Percentiles rank a stretch among this genome's conserved stretches.
These are phyloP conservation scores for Pseudoperonospora humuli DNA, from an alignment of 352 stramenopile species.

Conservation along the genomic window DNA sequence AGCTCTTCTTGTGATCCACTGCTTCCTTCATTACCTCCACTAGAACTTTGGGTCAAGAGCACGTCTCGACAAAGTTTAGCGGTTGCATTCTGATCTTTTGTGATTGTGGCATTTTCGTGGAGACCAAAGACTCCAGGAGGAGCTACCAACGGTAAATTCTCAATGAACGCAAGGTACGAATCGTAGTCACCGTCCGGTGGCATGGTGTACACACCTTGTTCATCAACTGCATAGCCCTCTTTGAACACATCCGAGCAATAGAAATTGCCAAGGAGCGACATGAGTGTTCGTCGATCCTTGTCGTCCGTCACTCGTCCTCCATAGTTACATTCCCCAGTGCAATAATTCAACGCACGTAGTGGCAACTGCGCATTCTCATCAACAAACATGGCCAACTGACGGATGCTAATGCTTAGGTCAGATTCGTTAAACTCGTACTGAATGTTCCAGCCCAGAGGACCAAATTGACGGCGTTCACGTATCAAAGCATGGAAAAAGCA, in stretches of 20 bases:
- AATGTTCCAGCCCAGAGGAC: slow-evolving; percentile 93
- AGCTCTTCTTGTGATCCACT: slow-evolving; percentile 83
- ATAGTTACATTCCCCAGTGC: slow-evolving; percentile 83
- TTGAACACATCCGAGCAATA: slow-evolving; percentile 52
- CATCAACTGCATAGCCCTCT: slow-evolving; percentile 58
- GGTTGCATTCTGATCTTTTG: slow-evolving; percentile 92
- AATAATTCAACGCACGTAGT: slow-evolving; percentile 68
- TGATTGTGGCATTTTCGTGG: slow-evolving; percentile 92
- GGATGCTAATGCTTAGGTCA: slow-evolving; percentile 88
- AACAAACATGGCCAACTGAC: slow-evolving; percentile 89
- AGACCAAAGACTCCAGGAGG: slow-evolving; percentile 89
- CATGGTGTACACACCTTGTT: slow-evolving; percentile 62
- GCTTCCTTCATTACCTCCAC: slow-evolving; percentile 48
- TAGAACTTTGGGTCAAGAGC: slow-evolving; percentile 85
- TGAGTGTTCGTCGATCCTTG: slow-evolving; percentile 72
- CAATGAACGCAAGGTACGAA: slow-evolving; percentile 75
- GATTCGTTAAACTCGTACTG: slow-evolving; percentile 95
- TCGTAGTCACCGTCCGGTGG: slow-evolving; percentile 70
- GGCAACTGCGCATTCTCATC: slow-evolving; percentile 87
- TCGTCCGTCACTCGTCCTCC: too few relatives aligned
- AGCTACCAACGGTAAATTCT: slow-evolving; percentile 80
- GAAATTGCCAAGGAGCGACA: too few relatives aligned
- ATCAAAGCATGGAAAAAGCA: slow-evolving; percentile 90
- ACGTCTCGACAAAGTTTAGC: slow-evolving; percentile 89
- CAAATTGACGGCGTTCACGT: slow-evolving; percentile 89